These are phyloP conservation scores for Saccharomycopsis fibuligera DNA, from an alignment of 805 yeast genomes.

Conservation along the genomic window DNA sequence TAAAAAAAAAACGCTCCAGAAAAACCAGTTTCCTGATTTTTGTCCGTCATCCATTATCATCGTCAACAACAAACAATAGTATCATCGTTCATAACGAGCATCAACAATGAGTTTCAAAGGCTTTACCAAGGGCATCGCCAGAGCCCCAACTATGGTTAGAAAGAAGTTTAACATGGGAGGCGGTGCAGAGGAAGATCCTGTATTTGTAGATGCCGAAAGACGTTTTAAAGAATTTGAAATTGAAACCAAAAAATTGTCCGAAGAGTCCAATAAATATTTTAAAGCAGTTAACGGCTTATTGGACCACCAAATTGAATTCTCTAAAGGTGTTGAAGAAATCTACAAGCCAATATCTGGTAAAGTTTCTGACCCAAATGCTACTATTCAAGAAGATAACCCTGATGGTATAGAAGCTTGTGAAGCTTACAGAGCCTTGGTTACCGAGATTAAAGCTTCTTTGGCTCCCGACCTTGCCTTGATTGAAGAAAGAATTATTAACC, in stretches of 20 bases:
- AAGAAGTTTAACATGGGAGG: slow-evolving; percentile 89
- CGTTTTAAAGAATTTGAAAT: slow-evolving; percentile 87
- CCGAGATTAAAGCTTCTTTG: slow-evolving; percentile 75
- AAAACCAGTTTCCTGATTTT: too few relatives aligned
- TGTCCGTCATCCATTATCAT: too few relatives aligned
- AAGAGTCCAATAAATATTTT: slow-evolving; percentile 86
- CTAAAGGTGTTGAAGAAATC: slow-evolving; percentile 92
- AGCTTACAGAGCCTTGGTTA: slow-evolving; percentile 82
- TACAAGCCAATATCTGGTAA: slow-evolving; percentile 95
- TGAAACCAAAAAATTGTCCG: slow-evolving; percentile 83
- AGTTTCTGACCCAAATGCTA: slow-evolving; percentile 78
- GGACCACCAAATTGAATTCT: slow-evolving; percentile 87
- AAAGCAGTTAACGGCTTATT: slow-evolving; percentile 91
- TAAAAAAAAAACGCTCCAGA: too few relatives aligned
- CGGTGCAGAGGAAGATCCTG: slow-evolving; percentile 65
- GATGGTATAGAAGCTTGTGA: slow-evolving; percentile 94
- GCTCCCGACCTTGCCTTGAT: slow-evolving; percentile 92
- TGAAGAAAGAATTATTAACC: slow-evolving; percentile 81
- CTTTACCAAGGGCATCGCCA: slow-evolving; percentile 64
- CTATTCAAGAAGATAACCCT: slow-evolving; percentile 85
- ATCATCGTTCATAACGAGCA: too few relatives aligned
- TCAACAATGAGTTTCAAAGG: slow-evolving; percentile 94
- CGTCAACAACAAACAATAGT: too few relatives aligned
- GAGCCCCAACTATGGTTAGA: slow-evolving; percentile 89
- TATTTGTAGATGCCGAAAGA: slow-evolving; percentile 92